Conservation (phyloP, 129 eudicot genomes). For the Escallonia rubra region DNA sequence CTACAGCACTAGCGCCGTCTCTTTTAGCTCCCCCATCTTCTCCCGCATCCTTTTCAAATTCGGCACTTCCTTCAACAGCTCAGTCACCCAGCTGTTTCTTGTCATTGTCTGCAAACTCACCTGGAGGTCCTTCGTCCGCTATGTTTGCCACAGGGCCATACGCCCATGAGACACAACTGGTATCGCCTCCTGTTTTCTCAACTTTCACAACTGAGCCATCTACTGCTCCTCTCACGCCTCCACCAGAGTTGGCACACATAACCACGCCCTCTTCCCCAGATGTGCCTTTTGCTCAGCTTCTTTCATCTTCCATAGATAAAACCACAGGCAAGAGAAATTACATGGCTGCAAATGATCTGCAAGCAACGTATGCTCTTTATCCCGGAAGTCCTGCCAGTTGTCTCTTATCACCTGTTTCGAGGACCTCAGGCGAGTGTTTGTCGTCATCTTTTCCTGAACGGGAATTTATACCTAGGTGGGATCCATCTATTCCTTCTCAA, state of each 20-base stretch:
- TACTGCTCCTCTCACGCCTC: constrained; percentile 96
- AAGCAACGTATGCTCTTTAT: constrained; percentile 64
- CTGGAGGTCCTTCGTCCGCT: constrained; percentile 73
- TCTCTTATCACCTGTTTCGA: constrained; percentile 68
- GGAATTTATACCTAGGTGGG: constrained; percentile 55
- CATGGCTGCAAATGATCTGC: constrained; percentile 60
- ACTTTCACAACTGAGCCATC: constrained; percentile 98
- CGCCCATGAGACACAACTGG: constrained; percentile 86
- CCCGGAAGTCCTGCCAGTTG: constrained; percentile 93
- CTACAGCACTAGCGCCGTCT: constrained; percentile 47
- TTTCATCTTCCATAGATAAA: constrained; percentile 56
- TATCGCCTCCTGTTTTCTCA: constrained; percentile 95
- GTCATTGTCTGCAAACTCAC: constrained; percentile 75
- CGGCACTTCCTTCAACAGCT: constrained; percentile 87
- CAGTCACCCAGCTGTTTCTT: constrained; percentile 83
- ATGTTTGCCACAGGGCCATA: constrained; percentile 95
- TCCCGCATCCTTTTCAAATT: constrained; percentile 90
- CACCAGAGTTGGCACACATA: constrained; percentile 86
- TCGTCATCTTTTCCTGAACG: constrained; percentile 61
- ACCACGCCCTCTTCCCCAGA: constrained; percentile 98
- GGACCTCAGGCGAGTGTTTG: constrained; percentile 46
- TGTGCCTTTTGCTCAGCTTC: constrained; percentile 92
- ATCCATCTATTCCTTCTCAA: constrained; percentile 28
- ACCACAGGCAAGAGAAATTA: constrained; percentile 36
- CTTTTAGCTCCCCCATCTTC: constrained; percentile 96